Base-by-base conservation (phyloP, 345 rosid genomes). In the Citrus sinensis region DNA sequence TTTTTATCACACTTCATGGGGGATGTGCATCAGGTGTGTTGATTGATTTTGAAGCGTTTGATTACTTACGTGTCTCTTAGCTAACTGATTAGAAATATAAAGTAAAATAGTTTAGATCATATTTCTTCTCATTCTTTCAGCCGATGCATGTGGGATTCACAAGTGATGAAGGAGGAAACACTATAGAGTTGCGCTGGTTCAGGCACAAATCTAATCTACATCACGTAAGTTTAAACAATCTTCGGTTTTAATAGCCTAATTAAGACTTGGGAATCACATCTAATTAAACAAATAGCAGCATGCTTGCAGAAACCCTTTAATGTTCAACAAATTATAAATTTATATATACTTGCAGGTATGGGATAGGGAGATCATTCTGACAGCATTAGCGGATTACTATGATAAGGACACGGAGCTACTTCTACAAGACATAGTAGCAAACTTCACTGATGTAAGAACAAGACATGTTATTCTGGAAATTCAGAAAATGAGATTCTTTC, bases 1-100 rank as follows among this genome's bases (percentile, higher is more conserved):
- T 95, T 95, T 87, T 82, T 93, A 80, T 92, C 99, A 20, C 98
- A 95, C 78, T 95, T 93, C 87, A 89, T 93, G 92, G 99, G 99
- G 78, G 99, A 93, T 79, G 84, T 95, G 71, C 97, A 93, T 80
- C 98, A 94, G 97, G 97, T 92, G 77, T 62, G 6, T 16, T 68
- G 17, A 22, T 16, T 55, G 25, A 61, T 27, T 17, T 35, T 30
- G 64, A 32, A 54, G 58, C 19, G 51, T 79, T 20, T 60, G n/a
- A 22, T 27, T 32, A 24, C 7, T 27, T 34, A 10, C 30, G 7
- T 42, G 4, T 24, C 66, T 34, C n/a, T 58, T 25, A 37, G 7
- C 17, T 24, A 16, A 19, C 34, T 39, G 25, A 20, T 63, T 11
- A 49, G 9, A 16, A 69, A 19, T 9, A 46, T 46, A 3, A 11